phyloP scores from a whole-genome alignment of 768 basidiomycete species.

The Austroboletus eburneus region DNA sequence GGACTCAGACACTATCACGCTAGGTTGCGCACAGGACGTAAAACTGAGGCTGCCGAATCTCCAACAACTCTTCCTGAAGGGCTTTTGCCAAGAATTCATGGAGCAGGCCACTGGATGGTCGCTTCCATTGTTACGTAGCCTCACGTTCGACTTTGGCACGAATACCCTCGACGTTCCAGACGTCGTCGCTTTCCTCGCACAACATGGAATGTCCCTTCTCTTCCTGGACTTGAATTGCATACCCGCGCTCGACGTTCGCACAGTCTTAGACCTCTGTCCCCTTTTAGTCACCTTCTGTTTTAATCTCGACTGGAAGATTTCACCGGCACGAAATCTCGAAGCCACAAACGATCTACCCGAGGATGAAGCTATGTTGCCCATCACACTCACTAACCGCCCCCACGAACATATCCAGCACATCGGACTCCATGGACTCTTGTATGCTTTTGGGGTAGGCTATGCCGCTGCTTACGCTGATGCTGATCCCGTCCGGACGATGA shows the following conservation, averaged over 20 bases:
- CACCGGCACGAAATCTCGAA: conserved; percentile 13
- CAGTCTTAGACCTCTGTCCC: conserved; percentile 62
- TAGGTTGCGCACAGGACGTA: conserved; percentile 61
- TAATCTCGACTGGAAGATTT: conserved; percentile 72
- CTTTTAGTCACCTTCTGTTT: conserved; percentile 60
- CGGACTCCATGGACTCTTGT: conserved; percentile 63
- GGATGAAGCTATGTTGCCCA: conserved; percentile 31
- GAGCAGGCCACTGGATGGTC: conserved; percentile 69
- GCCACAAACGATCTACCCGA: conserved; percentile 13
- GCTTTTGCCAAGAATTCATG: conserved; percentile 58
- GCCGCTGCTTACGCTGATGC: conserved; percentile 39
- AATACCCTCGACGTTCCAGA: conserved; percentile 50
- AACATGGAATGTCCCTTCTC: conserved; percentile 54
- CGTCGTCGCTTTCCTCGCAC: conserved; percentile 50
- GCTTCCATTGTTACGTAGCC: conserved; percentile 53
- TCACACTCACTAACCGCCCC: conserved; percentile 45
- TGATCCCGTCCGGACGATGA: conserved; percentile 41
- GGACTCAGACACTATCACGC: conserved; percentile 43
- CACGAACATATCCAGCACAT: conserved; percentile 56
- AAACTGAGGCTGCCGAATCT: conserved; percentile 51
- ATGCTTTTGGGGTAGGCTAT: conserved; percentile 65
- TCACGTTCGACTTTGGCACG: conserved; percentile 50
- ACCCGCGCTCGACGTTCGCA: conserved; percentile 51
- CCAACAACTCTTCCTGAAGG: conserved; percentile 59
- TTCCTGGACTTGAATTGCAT: conserved; percentile 66